A percentile compares a stretch with the other conserved stretches of the same genome.
Conservation (phyloP, 2,329 filamentous ascomycete genomes). For the Ceratocystis cubensis region DNA sequence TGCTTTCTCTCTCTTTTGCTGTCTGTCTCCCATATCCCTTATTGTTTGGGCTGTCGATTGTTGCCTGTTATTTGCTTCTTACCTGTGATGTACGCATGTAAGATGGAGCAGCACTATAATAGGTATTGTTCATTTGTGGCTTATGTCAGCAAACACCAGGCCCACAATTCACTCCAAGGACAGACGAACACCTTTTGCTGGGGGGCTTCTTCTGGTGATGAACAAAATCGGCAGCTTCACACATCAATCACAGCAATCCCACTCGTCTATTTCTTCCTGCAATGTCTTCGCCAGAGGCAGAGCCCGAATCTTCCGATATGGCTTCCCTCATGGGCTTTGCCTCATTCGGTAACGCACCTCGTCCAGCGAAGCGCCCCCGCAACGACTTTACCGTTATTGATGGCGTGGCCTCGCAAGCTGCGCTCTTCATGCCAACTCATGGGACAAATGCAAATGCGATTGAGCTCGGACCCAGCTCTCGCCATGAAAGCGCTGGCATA, state of each 20-base stretch:
- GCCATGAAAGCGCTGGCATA: not conserved
- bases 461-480: not conserved
- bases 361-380: slow-evolving; percentile 50
- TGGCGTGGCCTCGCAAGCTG: not conserved
- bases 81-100: not conserved
- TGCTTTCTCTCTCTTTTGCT: not conserved
- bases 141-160: slow-evolving; percentile 18
- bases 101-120: not conserved
- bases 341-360: slow-evolving; percentile 47
- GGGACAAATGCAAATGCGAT: slow-evolving; percentile 1
- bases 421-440: not conserved
- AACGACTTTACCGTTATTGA: slow-evolving; percentile 16
- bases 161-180: slow-evolving; percentile 7
- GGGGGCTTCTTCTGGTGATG: too few species aligned
- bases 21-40: slow-evolving; percentile 10
- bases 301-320: slow-evolving; percentile 44
- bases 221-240: too few species aligned
- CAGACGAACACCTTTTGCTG: too few species aligned
- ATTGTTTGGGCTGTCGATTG: not conserved
- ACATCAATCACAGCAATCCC: not conserved
- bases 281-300: slow-evolving; percentile 27
- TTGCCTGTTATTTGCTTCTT: too few species aligned
- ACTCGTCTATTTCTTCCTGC: not conserved
- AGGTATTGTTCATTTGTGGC: not conserved
- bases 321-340: slow-evolving; percentile 62